Conservation (phyloP, 345 rosid species). For the Adansonia digitata region DNA sequence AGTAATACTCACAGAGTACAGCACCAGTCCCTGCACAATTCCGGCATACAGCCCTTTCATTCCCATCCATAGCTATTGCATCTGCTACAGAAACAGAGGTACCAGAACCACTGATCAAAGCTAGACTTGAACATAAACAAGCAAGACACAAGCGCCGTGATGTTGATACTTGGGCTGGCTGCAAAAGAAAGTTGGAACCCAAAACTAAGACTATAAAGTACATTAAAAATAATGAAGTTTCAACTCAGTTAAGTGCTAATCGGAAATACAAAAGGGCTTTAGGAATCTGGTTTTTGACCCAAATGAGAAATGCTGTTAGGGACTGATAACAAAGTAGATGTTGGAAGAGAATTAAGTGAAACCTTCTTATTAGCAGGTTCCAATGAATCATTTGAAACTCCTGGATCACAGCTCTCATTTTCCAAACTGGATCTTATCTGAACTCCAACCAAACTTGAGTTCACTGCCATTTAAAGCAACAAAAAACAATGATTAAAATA, state of each 20-base stretch:
- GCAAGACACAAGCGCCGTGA: conserved; percentile 70
- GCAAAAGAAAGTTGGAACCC: conserved; percentile 6
- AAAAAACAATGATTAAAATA: neutral
- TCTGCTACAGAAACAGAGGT: conserved; percentile 37
- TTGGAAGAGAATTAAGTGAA: neutral
- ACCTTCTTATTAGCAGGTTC: conserved; percentile 28
- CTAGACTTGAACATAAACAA: conserved; percentile 59
- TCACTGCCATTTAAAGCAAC: conserved; percentile 15
- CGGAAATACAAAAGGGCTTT: neutral
- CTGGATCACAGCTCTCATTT: conserved; percentile 21
- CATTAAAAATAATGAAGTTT: neutral
- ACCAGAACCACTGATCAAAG: conserved; percentile 40
- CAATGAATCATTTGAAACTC: conserved; percentile 16
- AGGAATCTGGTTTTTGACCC: neutral
- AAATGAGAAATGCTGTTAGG: neutral
- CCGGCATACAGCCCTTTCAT: conserved; percentile 63
- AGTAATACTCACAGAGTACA: conserved; percentile 59
- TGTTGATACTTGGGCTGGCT: conserved; percentile 39
- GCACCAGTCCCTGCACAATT: conserved; percentile 86
- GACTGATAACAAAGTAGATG: neutral
- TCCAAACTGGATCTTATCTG: conserved; percentile 33
- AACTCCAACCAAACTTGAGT: conserved; percentile 26
- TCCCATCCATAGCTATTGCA: conserved; percentile 49
- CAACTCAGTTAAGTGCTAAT: neutral
- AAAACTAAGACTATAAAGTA: neutral